A percentile compares a stretch with the other conserved stretches of the same genome.
Evolutionary conservation across 1,139 yeast species (phyloP).

Genomic region (Groenewaldozyma sp.): DNA sequence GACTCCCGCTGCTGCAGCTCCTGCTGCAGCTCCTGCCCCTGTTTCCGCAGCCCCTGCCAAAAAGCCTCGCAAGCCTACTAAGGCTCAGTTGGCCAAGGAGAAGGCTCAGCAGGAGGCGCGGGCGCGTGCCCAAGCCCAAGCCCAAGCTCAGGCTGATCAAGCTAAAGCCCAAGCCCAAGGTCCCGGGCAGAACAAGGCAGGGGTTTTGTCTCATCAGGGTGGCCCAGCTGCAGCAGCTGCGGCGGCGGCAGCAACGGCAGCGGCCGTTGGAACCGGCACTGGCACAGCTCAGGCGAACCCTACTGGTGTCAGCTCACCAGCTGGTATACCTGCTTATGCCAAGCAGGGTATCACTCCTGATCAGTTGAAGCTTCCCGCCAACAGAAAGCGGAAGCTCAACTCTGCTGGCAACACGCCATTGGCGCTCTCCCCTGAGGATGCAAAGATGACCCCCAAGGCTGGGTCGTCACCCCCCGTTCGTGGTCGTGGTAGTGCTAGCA

Average conservation of each 20-base stretch:
- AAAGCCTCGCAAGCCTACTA: neutral
- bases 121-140: constrained; percentile 3
- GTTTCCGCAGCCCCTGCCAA: neutral
- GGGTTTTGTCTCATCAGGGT: neutral
- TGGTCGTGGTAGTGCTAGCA: neutral
- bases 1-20: no score
- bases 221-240: neutral
- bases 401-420: constrained; percentile 11
- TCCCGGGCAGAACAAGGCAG: constrained; percentile 6
- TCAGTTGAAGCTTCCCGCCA: constrained; percentile 24
- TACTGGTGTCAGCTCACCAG: constrained; percentile 18
- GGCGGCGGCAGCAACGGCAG: neutral
- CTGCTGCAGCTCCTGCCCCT: no score
- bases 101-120: constrained; percentile 1
- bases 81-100: constrained; percentile 4
- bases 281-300: no score
- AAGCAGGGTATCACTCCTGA: constrained; percentile 23
- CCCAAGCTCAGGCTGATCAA: constrained; percentile 5
- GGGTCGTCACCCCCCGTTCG: constrained; percentile 5
- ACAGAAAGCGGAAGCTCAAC: constrained; percentile 20
- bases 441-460: constrained; percentile 9
- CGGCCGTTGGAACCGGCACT: constrained; percentile 1
- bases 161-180: constrained; percentile 8
- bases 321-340: constrained; percentile 23
- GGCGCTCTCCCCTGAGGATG: constrained; percentile 17